phyloP scores from a whole-genome alignment of 306 rosid species.

The Rosa persica region DNA sequence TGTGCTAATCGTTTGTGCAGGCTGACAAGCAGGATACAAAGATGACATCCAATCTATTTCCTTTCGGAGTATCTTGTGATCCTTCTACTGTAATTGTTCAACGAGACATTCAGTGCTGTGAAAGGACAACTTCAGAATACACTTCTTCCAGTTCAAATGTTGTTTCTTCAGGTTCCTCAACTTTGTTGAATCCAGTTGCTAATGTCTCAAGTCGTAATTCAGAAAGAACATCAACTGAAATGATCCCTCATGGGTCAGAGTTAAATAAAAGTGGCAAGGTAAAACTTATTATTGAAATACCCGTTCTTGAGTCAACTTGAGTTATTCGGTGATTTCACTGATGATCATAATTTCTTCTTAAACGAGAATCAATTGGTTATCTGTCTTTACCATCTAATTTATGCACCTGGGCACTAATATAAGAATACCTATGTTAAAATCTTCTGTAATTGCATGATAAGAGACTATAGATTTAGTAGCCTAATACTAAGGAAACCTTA shows the following conservation, averaged over 20 bases:
- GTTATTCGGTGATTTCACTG: neutral
- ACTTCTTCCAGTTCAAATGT: slow-evolving; percentile 33
- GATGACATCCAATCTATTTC: slow-evolving; percentile 32
- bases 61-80: slow-evolving; percentile 32
- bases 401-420: slow-evolving; percentile 1
- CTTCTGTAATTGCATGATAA: neutral
- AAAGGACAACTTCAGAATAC: slow-evolving; percentile 43
- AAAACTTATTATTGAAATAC: slow-evolving; percentile 1
- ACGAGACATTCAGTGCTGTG: slow-evolving; percentile 34
- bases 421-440: neutral
- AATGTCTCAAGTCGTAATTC: slow-evolving; percentile 41
- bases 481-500: neutral
- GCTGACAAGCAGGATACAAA: slow-evolving; percentile 44
- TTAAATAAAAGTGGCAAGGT: slow-evolving; percentile 66
- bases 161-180: slow-evolving; percentile 33
- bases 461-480: neutral
- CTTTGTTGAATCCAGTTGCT: slow-evolving; percentile 30
- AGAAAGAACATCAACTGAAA: slow-evolving; percentile 39
- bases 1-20: slow-evolving; percentile 36
- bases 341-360: neutral
- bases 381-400: neutral
- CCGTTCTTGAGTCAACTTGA: neutral
- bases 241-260: slow-evolving; percentile 42
- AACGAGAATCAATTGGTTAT: neutral
- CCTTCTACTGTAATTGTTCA: slow-evolving; percentile 31